phyloP scores from a whole-genome alignment of 2,329 filamentous ascomycete species.

The Camptophora hylomeconis region DNA sequence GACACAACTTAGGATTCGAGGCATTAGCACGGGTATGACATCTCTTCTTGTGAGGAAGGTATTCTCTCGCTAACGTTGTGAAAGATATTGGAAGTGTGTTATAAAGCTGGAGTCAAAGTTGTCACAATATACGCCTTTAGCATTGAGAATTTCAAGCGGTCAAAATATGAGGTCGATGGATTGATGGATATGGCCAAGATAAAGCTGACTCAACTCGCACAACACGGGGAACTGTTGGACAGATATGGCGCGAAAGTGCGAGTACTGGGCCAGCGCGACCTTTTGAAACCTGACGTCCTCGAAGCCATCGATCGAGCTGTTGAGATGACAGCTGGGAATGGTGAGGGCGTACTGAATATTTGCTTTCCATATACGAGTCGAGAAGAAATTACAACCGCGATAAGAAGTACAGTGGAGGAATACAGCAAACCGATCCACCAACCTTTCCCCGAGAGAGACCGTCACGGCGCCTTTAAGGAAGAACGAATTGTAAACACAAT shows the following conservation, averaged over 20 bases:
- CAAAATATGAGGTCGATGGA: constrained; percentile 90
- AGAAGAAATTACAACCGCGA: constrained; percentile 85
- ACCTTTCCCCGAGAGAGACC: constrained; percentile 25
- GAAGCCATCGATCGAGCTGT: constrained; percentile 79
- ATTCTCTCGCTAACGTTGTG: constrained; percentile 4
- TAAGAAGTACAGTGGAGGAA: constrained; percentile 75
- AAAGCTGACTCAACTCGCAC: constrained; percentile 79
- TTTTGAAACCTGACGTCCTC: constrained; percentile 77
- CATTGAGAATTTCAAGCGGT: constrained; percentile 97
- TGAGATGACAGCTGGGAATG: constrained; percentile 76
- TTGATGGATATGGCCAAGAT: constrained; percentile 97
- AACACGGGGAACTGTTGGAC: constrained; percentile 86
- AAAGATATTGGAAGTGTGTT: constrained; percentile 90
- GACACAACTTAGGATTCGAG: constrained; percentile 91
- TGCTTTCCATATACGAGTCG: constrained; percentile 96
- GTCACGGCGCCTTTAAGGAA: constrained; percentile 67
- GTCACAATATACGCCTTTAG: constrained; percentile 98
- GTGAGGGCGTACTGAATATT: constrained; percentile 70
- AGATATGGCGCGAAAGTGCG: constrained; percentile 81
- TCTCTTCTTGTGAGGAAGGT: constrained; percentile 3
- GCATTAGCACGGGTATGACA: constrained; percentile 65
- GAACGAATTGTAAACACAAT: constrained; percentile 79
- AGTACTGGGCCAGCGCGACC: constrained; percentile 68
- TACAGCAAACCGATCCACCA: constrained; percentile 61
- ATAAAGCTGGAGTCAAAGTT: constrained; percentile 90